Conservation (phyloP, 1,139 yeast species). For the Suhomyces taliae region DNA sequence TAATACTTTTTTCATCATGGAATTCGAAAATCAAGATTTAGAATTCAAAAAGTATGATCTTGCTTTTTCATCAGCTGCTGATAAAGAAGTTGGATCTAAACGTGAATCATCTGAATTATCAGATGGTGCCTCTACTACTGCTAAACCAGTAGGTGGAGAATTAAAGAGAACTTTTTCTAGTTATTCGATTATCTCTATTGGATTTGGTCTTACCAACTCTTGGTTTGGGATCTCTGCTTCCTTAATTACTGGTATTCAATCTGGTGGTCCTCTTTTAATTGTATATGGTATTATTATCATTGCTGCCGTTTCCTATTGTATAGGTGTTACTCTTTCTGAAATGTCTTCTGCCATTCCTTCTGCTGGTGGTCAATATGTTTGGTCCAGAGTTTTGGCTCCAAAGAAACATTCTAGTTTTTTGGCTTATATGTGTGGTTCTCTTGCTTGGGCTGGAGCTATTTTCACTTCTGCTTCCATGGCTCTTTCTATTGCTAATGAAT, state of each 20-base stretch:
- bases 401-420: conserved; percentile 48
- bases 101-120: conserved; percentile 2
- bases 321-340: conserved; percentile 56
- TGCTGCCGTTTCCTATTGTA: conserved; percentile 50
- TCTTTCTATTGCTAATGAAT: conserved; percentile 48
- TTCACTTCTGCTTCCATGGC: conserved; percentile 64
- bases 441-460: conserved; percentile 61
- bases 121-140: background rate
- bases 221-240: conserved; percentile 72
- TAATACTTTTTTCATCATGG: background rate
- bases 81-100: conserved; percentile 2
- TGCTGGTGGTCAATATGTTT: conserved; percentile 67
- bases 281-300: conserved; percentile 68
- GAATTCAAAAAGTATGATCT: conserved; percentile 9
- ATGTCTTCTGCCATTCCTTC: conserved; percentile 59
- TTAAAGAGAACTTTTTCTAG: conserved; percentile 41
- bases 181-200: conserved; percentile 59
- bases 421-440: conserved; percentile 57
- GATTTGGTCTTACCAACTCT: conserved; percentile 68
- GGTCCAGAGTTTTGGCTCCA: conserved; percentile 61
- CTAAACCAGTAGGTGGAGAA: conserved; percentile 20
- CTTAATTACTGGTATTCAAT: conserved; percentile 58
- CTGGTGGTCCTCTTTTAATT: conserved; percentile 69
- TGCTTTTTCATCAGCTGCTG: conserved; percentile 9
- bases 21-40: conserved; percentile 7